Base-by-base conservation (phyloP, 345 rosid genomes). In the Ceriops zippeliana region DNA sequence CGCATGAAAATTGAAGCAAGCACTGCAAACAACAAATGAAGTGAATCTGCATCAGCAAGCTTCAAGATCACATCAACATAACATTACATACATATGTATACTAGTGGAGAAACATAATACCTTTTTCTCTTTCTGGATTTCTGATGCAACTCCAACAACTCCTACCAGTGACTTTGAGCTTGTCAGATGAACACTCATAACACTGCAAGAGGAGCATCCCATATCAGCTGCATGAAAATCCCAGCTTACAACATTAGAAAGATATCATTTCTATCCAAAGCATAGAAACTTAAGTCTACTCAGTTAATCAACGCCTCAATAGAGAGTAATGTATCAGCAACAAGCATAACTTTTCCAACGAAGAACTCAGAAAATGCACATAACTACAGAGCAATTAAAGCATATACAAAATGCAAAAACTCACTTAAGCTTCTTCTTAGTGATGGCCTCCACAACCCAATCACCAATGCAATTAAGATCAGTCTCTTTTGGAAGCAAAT, bases 51-150 rank as follows among this genome's bases (percentile, higher is more conserved):
- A 56, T 11, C 59, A 24, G 59, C 31, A 56, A 56, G 59, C 13
- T 9, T 16, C 17, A 24, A 56, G 11, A 27, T 1, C 11, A 27
- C 28, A 24, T 5, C 17, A 56, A 56, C 17, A 27, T 6, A 21
- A 24, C 24, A 56, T 16, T 56, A 11, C 16, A 24, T 24, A 10
- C 16, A 56, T 11, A 24, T 24, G 59, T 27, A 10, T 24, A 13
- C 17, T 13, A 22, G 59, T 9, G 59, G 31, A 56, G 13, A 11
- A 56, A 15, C 17, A 20, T 11, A 5, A 15, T 1, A 89, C 98
- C 98, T 91, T 93, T 76, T 89, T 93, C 91, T 93, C 91, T 85
- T 78, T 91, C 65, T 89, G 98, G 62, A 93, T 93, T 75, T 93
- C 98, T 57, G 96, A 86, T 65, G 86, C 81, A 75, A 93, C 96